Evolutionary conservation across 768 basidiomycete species (phyloP), one percentile per base, ranked within the genome.

Genomic region (Kwoniella dejecticola): DNA sequence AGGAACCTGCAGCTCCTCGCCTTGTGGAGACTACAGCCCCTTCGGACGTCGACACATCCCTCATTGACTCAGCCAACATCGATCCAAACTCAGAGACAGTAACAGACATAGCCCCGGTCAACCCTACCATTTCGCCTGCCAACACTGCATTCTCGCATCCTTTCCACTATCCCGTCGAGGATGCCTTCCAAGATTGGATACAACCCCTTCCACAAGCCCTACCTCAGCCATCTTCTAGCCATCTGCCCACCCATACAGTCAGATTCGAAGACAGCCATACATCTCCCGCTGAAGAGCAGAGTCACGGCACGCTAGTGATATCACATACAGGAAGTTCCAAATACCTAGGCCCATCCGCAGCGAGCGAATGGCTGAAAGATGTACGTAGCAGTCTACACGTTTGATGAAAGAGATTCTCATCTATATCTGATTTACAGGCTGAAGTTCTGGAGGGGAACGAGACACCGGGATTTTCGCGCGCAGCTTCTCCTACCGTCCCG

Each of bases 351-450:
- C 67, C 67, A 11, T 47, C 60, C 6, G 67, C 67, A 5, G 67
- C 63, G 7, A 65, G 56, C 36, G 67, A 65, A 59, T 69, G 67
- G 67, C 38, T 69, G 7, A 57, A 57, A 21, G 60, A 69, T 48
- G 67, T 68, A 33, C 58, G 67, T 62, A 17, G 17, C 3, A 21
- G n/a, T 6, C 1, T 38, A 15, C 27, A 27, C 12, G 53, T 26
- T n/a, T 12, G 24, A 36, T 36, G 7, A 15, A 36, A 36, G 7
- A 26, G 10, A 21, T 15, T 3, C 27, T 31, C 15, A 29, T 31
- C 12, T 31, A n/a, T n/a, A n/a, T 19, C 5, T 29, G 38, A 0
- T 7, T 23, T 38, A n/a, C n/a, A 66, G 64, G 60, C 61, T 31
- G 64, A 66, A 47, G 59, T 49, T 1, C 23, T 31, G 6, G 58